Evolutionary conservation across 1,284 basidiomycete genomes (phyloP).

Genomic region (Malassezia caprae): DNA sequence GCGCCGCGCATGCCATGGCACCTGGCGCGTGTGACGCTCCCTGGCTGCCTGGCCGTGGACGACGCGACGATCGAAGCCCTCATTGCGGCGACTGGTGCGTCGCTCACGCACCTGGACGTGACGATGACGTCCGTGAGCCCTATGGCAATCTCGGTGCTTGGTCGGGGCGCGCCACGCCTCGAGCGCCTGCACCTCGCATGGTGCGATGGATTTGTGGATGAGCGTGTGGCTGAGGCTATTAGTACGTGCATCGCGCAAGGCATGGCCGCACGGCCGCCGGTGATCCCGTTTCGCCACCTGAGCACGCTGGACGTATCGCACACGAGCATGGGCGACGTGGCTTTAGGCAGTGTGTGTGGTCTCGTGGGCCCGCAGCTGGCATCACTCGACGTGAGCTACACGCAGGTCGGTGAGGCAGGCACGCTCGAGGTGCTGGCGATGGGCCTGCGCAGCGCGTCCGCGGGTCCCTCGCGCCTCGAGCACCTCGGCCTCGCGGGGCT

Average conservation of each 20-base stretch:
- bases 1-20: conserved; percentile 12
- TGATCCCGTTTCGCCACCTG: conserved; percentile 12
- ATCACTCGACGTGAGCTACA: conserved; percentile 12
- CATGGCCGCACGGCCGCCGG: background rate
- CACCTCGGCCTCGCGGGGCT: conserved; percentile 13
- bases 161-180: background rate
- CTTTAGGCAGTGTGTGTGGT: conserved; percentile 2
- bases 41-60: conserved; percentile 10
- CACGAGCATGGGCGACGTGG: conserved; percentile 12
- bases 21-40: conserved; percentile 8
- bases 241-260: background rate
- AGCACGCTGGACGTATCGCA: conserved; percentile 9
- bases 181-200: conserved; percentile 1
- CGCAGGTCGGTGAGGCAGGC: conserved; percentile 6
- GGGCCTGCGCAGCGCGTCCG: background rate
- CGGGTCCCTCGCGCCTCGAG: background rate
- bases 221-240: conserved; percentile 1
- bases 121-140: conserved; percentile 8
- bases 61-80: conserved; percentile 2
- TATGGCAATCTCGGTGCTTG: background rate
- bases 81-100: background rate
- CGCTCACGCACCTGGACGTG: conserved; percentile 12
- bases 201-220: conserved; percentile 12
- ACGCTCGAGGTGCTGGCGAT: conserved; percentile 11
- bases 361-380: conserved; percentile 6